A percentile compares a stretch with the other conserved stretches of the same genome.
Conservation (phyloP, 2,329 filamentous ascomycete species). For the Calonectria henricotiae region DNA sequence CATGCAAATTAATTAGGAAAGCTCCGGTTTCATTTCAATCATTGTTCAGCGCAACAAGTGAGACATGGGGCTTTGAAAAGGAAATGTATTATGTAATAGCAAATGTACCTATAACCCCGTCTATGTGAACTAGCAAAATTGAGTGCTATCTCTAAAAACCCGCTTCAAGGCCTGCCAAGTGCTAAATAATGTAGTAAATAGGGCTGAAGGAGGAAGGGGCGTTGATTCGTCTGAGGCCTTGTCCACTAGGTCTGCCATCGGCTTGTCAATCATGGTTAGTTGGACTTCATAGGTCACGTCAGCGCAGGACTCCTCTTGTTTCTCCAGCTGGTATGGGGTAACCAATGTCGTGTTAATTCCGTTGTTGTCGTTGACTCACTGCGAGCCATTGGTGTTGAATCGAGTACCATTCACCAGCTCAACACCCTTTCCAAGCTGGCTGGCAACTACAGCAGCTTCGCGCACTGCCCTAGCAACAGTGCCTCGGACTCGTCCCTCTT, state of each 20-base stretch:
- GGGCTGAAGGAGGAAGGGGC: slow-evolving; percentile 11
- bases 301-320: slow-evolving; percentile 13
- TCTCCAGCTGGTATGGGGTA: slow-evolving; percentile 17
- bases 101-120: slow-evolving; percentile 48
- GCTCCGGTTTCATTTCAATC: slow-evolving; percentile 36
- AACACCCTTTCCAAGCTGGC: slow-evolving; percentile 68
- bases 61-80: slow-evolving; percentile 38
- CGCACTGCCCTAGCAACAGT: slow-evolving; percentile 78
- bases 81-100: slow-evolving; percentile 43
- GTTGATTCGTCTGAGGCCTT: slow-evolving; percentile 12
- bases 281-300: slow-evolving; percentile 20
- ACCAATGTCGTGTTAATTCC: slow-evolving; percentile 12
- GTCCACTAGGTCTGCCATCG: slow-evolving; percentile 19
- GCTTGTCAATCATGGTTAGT: slow-evolving; percentile 21
- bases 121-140: slow-evolving; percentile 51
- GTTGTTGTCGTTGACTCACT: slow-evolving; percentile 39
- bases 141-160: slow-evolving; percentile 41
- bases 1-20: slow-evolving; percentile 24
- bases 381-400: slow-evolving; percentile 32
- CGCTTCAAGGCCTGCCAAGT: slow-evolving; percentile 41
- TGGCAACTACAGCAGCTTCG: slow-evolving; percentile 80
- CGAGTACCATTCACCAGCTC: slow-evolving; percentile 60
- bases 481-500: slow-evolving; percentile 81
- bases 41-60: slow-evolving; percentile 39
- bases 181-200: slow-evolving; percentile 37